Conservation (phyloP, 371 early-diverging fungal genomes). For the Choanephora cucurbitarum region DNA sequence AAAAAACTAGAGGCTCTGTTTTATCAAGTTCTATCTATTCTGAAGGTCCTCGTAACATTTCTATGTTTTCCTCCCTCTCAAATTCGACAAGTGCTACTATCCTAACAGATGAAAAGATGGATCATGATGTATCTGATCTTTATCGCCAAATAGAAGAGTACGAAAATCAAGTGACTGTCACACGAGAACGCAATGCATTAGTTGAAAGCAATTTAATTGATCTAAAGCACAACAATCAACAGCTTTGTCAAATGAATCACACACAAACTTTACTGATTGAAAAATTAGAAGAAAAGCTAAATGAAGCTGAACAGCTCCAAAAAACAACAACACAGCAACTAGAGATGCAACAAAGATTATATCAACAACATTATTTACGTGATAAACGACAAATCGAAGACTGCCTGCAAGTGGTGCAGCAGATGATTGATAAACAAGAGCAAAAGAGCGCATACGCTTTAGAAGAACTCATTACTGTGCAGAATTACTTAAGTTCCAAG, state of each 20-base stretch:
- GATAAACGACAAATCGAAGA: neutral
- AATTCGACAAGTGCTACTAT: slow-evolving; percentile 14
- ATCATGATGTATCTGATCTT: slow-evolving; percentile 12
- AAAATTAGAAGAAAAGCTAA: neutral
- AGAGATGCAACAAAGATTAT: neutral
- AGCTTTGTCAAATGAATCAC: neutral
- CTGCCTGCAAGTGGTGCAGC: neutral
- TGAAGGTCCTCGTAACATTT: slow-evolving; percentile 11
- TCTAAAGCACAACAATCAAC: neutral
- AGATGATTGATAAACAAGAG: neutral
- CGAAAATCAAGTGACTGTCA: slow-evolving; percentile 21
- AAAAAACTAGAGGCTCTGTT: neutral
- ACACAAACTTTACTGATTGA: slow-evolving; percentile 7
- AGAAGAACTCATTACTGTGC: neutral
- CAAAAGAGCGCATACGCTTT: neutral
- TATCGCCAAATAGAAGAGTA: slow-evolving; percentile 21
- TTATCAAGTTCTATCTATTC: slow-evolving; percentile 2
- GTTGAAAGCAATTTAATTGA: slow-evolving; percentile 16
- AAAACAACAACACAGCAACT: neutral
- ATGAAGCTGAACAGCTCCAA: slow-evolving; percentile 7
- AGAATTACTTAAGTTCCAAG: neutral
- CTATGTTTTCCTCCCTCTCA: slow-evolving; percentile 19
- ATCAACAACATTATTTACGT: neutral
- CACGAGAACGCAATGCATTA: slow-evolving; percentile 13
- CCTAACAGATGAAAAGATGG: slow-evolving; percentile 12